Percentiles rank a stretch among this genome's conserved stretches.
phyloP scores from a whole-genome alignment of 257 asterid genomes.

The Thymus mandschuricus region DNA sequence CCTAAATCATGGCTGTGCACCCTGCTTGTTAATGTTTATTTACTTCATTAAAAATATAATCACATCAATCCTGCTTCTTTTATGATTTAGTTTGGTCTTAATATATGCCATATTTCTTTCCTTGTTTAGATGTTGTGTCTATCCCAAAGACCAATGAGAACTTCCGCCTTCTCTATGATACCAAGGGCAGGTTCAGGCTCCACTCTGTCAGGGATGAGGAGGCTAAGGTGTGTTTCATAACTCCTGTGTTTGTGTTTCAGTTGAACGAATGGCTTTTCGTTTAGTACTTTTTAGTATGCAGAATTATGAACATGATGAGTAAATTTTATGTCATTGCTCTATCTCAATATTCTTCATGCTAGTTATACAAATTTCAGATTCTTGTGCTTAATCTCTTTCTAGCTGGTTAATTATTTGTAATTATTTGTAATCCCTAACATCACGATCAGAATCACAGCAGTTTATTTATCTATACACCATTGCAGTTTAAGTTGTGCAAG shows the following conservation, averaged over 20 bases:
- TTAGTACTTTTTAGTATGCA: not conserved
- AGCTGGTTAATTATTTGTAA: no score
- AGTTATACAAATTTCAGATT: not conserved
- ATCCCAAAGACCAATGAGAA: slow-evolving; percentile 60
- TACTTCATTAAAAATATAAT: not conserved
- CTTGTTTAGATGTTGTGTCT: slow-evolving; percentile 51
- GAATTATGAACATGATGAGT: not conserved
- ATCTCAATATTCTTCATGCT: not conserved
- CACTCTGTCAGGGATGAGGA: slow-evolving; percentile 54
- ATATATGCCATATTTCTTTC: not conserved
- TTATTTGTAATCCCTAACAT: no score
- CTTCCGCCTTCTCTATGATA: slow-evolving; percentile 54
- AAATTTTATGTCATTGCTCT: not conserved
- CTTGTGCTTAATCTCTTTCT: not conserved
- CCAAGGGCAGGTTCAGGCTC: slow-evolving; percentile 53
- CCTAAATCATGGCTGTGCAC: not conserved
- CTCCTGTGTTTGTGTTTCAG: not conserved
- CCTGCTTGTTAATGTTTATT: not conserved
- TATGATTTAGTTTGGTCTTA: not conserved
- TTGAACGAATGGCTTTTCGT: no score
- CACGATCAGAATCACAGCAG: not conserved
- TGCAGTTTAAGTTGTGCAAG: slow-evolving; percentile 51
- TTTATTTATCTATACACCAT: not conserved
- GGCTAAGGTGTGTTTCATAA: slow-evolving; percentile 39
- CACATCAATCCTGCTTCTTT: no score